These are phyloP conservation scores for Fusarium albosuccineum DNA, from an alignment of 2,329 filamentous ascomycete species.

Conservation along the genomic window DNA sequence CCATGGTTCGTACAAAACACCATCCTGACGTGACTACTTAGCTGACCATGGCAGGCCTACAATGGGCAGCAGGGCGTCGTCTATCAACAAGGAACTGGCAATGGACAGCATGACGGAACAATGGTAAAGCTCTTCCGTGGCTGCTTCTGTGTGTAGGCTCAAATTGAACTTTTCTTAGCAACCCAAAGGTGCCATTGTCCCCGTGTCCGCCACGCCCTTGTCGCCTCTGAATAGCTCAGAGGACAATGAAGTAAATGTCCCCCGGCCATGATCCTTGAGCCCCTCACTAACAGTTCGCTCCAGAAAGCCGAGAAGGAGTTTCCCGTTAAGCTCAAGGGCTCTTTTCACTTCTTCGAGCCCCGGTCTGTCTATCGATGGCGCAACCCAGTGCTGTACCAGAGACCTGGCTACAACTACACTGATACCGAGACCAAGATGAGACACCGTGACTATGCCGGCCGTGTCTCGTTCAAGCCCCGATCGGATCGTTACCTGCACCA, in stretches of 20 bases:
- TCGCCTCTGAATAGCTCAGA: constrained; percentile 22
- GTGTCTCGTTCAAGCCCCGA: constrained; percentile 36
- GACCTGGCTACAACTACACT: constrained; percentile 38
- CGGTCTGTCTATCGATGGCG: constrained; percentile 37
- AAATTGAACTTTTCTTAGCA: constrained; percentile 44
- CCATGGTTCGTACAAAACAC: constrained; percentile 22
- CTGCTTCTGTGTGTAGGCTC: constrained; percentile 44
- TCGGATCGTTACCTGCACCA: constrained; percentile 46
- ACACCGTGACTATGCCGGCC: constrained; percentile 44
- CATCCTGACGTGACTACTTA: too few relatives aligned
- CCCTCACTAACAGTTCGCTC: constrained; percentile 17
- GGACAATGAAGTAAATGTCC: constrained; percentile 35
- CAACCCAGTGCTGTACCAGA: constrained; percentile 43
- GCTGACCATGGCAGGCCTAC: constrained; percentile 34
- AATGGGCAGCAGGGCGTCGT: constrained; percentile 36
- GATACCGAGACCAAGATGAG: constrained; percentile 31
- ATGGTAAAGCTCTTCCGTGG: constrained; percentile 48
- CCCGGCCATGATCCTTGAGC: neutral
- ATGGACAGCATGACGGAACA: constrained; percentile 42
- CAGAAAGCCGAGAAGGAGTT: constrained; percentile 44
- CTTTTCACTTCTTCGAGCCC: constrained; percentile 39
- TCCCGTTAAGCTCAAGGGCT: constrained; percentile 43
- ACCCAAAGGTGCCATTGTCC: constrained; percentile 32
- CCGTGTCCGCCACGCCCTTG: constrained; percentile 31
- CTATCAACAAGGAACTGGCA: constrained; percentile 37